A percentile compares a stretch with the other conserved stretches of the same genome.
phyloP scores from a whole-genome alignment of 129 eudicot genomes.

The Scalesia atractyloides region DNA sequence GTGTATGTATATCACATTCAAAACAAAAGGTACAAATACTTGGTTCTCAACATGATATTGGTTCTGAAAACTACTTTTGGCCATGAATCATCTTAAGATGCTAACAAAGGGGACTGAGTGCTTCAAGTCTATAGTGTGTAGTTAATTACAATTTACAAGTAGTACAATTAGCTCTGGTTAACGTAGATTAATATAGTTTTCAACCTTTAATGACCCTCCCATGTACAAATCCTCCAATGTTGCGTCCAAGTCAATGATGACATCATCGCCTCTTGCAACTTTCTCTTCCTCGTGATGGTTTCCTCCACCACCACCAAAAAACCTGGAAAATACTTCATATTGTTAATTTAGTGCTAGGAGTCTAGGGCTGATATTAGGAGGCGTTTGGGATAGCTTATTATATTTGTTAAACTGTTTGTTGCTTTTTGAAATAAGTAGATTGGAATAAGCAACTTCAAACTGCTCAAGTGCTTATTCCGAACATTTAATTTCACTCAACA shows the following conservation, averaged over 20 bases:
- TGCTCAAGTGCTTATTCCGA: background rate
- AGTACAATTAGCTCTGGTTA: background rate
- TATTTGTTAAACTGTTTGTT: background rate
- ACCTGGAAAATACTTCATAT: constrained; percentile 43
- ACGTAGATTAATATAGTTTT: background rate
- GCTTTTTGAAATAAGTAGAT: background rate
- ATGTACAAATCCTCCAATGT: constrained; percentile 91
- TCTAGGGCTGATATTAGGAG: background rate
- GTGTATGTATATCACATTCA: no score
- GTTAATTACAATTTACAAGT: background rate
- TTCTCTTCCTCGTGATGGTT: constrained; percentile 79
- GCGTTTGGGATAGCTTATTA: background rate
- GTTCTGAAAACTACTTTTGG: background rate
- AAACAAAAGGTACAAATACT: no score
- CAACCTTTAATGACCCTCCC: constrained; percentile 97
- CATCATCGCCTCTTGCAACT: constrained; percentile 91
- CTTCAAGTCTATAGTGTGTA: background rate
- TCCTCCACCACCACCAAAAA: constrained; percentile 92
- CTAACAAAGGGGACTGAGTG: background rate
- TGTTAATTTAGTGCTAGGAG: background rate
- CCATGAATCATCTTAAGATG: background rate
- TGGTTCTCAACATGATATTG: no score
- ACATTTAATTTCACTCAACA: background rate
- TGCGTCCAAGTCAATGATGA: constrained; percentile 90
- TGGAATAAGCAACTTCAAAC: background rate